These are phyloP conservation scores for Aquanectria penicillioides DNA, from an alignment of 2,329 filamentous ascomycete species.

Conservation along the genomic window DNA sequence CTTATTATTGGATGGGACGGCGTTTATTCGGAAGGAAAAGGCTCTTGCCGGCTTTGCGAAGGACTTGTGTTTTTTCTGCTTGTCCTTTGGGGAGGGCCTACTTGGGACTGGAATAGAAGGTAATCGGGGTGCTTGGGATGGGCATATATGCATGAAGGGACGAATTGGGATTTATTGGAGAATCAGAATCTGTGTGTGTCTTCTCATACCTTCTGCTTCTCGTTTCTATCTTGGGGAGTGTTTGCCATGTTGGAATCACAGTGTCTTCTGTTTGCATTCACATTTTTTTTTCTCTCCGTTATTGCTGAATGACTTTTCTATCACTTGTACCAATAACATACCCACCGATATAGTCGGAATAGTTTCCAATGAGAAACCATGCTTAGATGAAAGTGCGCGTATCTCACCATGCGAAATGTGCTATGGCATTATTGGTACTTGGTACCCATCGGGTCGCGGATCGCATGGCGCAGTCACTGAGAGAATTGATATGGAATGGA, in stretches of 20 bases:
- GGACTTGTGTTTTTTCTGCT: too few species aligned
- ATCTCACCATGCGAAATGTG: neutral
- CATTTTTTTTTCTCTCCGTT: conserved; percentile 4
- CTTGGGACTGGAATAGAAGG: conserved; percentile 30
- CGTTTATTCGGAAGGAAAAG: conserved; percentile 33
- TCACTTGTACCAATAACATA: conserved; percentile 8
- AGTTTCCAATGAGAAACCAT: too few species aligned
- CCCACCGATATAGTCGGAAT: conserved; percentile 17
- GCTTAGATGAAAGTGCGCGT: too few species aligned
- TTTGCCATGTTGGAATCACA: neutral
- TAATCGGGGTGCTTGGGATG: conserved; percentile 23
- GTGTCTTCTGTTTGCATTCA: neutral
- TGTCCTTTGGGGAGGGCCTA: conserved; percentile 24
- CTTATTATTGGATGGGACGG: conserved; percentile 27
- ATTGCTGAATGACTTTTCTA: neutral
- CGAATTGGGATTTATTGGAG: conserved; percentile 29
- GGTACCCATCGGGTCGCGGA: conserved; percentile 2
- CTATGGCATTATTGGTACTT: neutral
- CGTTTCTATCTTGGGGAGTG: neutral
- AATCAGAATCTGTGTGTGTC: conserved; percentile 20
- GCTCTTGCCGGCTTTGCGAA: conserved; percentile 19
- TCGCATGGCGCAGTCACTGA: conserved; percentile 6
- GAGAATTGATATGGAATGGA: neutral
- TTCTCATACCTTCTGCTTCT: conserved; percentile 22
- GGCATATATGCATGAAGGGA: conserved; percentile 36